Percentiles rank a stretch among this genome's conserved stretches.
Evolutionary conservation across 768 basidiomycete species (phyloP).

Genomic region (Leucocoprinus leucothites): DNA sequence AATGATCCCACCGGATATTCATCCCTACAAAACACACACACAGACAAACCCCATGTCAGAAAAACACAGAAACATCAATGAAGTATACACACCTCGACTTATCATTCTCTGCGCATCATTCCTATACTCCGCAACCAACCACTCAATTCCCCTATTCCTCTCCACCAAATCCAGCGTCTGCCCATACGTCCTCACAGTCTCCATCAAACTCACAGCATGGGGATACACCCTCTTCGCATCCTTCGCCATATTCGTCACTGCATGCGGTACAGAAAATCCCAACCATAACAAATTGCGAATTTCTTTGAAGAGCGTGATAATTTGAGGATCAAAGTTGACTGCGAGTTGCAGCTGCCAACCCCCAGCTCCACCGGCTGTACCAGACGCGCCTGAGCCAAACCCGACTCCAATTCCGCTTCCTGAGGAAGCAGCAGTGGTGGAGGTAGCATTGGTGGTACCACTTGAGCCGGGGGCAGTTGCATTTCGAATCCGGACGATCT

Average conservation of each 20-base stretch:
- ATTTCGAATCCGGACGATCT: constrained; percentile 63
- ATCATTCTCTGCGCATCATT: constrained; percentile 95
- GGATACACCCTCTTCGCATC: constrained; percentile 98
- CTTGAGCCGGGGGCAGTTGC: constrained; percentile 28
- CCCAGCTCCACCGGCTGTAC: neutral
- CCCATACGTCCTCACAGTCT: constrained; percentile 96
- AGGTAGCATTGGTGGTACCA: neutral
- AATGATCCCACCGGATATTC: constrained; percentile 95
- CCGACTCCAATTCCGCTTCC: neutral
- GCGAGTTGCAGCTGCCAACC: constrained; percentile 80
- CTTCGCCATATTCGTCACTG: constrained; percentile 95
- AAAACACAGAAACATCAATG: neutral
- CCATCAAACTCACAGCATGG: constrained; percentile 97
- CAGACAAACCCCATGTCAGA: neutral
- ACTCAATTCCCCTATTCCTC: constrained; percentile 86
- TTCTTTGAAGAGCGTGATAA: constrained; percentile 98
- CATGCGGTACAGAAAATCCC: constrained; percentile 92
- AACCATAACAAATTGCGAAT: constrained; percentile 95
- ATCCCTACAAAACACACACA: constrained; percentile 56
- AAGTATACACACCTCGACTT: constrained; percentile 69
- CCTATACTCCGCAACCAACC: constrained; percentile 91
- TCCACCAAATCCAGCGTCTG: constrained; percentile 94
- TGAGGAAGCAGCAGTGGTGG: neutral
- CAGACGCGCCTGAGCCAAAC: neutral
- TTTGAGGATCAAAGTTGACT: constrained; percentile 98